Percentiles rank a stretch among this genome's conserved stretches.
Evolutionary conservation across 306 rosid species (phyloP).

Genomic region (Malus sylvestris): DNA sequence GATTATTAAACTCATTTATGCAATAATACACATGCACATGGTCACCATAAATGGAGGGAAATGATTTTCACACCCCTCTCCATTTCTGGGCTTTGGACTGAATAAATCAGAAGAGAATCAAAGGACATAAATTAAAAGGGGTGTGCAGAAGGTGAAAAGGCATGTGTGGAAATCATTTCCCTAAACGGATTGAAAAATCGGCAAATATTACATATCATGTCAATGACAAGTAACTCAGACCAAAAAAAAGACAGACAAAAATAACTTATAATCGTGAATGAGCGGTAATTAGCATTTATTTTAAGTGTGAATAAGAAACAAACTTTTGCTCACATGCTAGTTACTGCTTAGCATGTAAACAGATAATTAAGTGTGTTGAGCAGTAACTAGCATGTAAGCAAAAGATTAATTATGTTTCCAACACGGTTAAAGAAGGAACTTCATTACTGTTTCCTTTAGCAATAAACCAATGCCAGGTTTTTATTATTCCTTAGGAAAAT

Average conservation of each 20-base stretch:
- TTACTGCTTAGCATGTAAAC: neutral
- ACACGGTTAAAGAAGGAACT: neutral
- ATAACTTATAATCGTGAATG: neutral
- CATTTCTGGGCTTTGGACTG: too few species aligned
- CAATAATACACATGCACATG: neutral
- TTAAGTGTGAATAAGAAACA: neutral
- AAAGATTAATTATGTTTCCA: neutral
- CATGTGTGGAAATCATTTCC: too few species aligned
- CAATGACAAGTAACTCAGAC: neutral
- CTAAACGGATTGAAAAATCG: neutral
- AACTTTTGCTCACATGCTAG: neutral
- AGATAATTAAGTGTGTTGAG: neutral
- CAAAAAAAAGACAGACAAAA: neutral
- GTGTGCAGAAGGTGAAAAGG: too few species aligned
- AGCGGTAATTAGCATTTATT: neutral
- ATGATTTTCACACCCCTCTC: too few species aligned
- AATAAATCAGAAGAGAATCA: too few species aligned
- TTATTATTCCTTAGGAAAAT: neutral
- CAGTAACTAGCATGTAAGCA: neutral
- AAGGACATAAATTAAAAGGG: too few species aligned
- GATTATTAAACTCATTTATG: neutral
- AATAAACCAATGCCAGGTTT: neutral
- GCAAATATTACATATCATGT: neutral
- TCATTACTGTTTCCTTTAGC: neutral
- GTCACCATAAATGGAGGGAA: neutral